Conservation (phyloP, 495 filamentous ascomycete genomes). For the Geoglossum glabrum region DNA sequence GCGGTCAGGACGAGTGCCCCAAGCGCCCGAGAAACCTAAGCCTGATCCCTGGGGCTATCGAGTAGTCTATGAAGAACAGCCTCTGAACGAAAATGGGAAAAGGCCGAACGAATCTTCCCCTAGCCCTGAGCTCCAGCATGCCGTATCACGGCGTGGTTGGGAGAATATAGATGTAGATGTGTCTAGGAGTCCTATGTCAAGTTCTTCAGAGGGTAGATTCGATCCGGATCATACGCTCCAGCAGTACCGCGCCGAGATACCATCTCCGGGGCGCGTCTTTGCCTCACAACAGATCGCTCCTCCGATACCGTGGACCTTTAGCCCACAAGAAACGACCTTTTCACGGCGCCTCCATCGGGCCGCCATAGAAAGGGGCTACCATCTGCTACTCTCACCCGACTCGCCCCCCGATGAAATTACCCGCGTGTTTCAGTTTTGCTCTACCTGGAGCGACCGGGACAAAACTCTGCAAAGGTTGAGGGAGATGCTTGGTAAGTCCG, state of each 20-base stretch:
- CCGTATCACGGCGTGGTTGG: background rate
- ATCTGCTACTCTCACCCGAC: constrained; percentile 34
- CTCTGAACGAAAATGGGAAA: background rate
- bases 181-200: background rate
- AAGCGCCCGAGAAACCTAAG: background rate
- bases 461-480: constrained; percentile 27
- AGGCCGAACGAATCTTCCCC: background rate
- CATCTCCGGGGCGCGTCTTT: constrained; percentile 1
- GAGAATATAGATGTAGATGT: background rate
- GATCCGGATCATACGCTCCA: background rate
- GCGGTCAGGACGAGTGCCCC: background rate
- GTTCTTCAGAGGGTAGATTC: background rate
- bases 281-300: background rate
- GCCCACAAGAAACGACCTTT: constrained; percentile 46
- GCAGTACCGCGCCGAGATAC: background rate
- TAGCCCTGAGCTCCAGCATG: background rate
- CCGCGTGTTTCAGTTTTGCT: constrained; percentile 44
- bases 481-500: constrained; percentile 18
- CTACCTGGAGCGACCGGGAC: constrained; percentile 32
- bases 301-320: constrained; percentile 18
- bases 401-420: constrained; percentile 25
- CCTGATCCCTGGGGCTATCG: constrained; percentile 1
- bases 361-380: constrained; percentile 39
- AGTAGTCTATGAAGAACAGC: background rate
- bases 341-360: constrained; percentile 48